phyloP scores from a whole-genome alignment of 129 eudicot species.

The Ambrosia trifida region DNA sequence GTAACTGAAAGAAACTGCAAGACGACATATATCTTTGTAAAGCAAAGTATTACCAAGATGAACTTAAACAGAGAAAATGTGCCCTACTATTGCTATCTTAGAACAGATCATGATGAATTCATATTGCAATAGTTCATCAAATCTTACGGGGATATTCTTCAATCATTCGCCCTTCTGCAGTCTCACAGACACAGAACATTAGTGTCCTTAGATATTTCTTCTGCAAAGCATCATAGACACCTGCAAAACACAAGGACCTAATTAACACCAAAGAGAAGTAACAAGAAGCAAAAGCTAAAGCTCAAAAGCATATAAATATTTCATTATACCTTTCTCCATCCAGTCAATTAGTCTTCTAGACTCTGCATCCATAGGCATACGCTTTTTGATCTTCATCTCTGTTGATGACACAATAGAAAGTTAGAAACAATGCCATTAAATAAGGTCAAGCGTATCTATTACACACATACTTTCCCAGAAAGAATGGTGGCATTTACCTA shows the following conservation, averaged over 20 bases:
- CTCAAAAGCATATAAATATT: slow-evolving; percentile 12
- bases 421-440: slow-evolving; percentile 14
- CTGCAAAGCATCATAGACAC: no score
- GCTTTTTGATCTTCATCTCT: no score
- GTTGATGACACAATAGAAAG: no score
- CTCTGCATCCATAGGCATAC: no score
- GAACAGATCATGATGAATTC: background rate
- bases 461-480: background rate
- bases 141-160: slow-evolving; percentile 93
- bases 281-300: slow-evolving; percentile 1
- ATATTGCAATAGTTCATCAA: slow-evolving; percentile 12
- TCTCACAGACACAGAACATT: slow-evolving; percentile 85
- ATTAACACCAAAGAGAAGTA: slow-evolving; percentile 5
- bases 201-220: slow-evolving; percentile 65
- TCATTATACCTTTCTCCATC: no score
- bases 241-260: slow-evolving; percentile 34
- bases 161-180: slow-evolving; percentile 82
- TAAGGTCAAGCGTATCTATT: slow-evolving; percentile 23
- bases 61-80: background rate
- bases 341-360: no score
- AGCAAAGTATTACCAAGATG: slow-evolving; percentile 17
- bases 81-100: slow-evolving; percentile 20
- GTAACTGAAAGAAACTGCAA: slow-evolving; percentile 95
- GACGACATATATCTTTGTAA: slow-evolving; percentile 28
- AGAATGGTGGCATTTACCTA: slow-evolving; percentile 48